Conservation (phyloP, 306 rosid species). For the Dicorynia guianensis region DNA sequence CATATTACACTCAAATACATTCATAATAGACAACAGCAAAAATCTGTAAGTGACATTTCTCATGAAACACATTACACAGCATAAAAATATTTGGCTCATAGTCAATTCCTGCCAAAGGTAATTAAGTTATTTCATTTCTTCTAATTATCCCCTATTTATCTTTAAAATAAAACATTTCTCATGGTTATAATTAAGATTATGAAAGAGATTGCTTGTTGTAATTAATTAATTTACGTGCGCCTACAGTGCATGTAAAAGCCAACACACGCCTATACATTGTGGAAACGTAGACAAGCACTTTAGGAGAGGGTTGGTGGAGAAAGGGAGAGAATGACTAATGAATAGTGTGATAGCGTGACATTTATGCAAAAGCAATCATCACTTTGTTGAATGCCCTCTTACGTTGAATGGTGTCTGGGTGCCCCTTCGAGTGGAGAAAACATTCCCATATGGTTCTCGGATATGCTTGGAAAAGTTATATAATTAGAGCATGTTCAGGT, state of each 20-base stretch:
- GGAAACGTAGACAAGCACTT: constrained; percentile 28
- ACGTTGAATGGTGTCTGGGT: constrained; percentile 26
- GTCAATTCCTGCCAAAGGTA: no score
- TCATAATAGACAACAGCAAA: no score
- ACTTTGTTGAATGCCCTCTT: constrained; percentile 45
- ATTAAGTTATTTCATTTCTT: no score
- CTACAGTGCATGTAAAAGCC: not conserved
- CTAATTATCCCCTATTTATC: no score
- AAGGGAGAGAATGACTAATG: constrained; percentile 26
- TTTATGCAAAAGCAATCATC: constrained; percentile 24
- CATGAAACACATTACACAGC: no score
- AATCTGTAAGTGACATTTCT: no score
- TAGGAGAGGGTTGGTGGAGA: not conserved
- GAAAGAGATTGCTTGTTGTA: constrained; percentile 8
- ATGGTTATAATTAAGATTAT: not conserved
- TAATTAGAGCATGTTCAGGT: not conserved
- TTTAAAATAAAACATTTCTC: no score
- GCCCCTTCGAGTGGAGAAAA: constrained; percentile 44
- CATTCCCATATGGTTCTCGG: constrained; percentile 19
- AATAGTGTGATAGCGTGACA: constrained; percentile 24
- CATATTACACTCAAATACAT: no score
- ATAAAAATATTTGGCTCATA: no score
- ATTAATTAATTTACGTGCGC: constrained; percentile 11
- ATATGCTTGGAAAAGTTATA: not conserved
- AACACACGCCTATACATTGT: not conserved